Evolutionary conservation across 148 eudicot species (phyloP).

Genomic region (Chenopodium formosanum): DNA sequence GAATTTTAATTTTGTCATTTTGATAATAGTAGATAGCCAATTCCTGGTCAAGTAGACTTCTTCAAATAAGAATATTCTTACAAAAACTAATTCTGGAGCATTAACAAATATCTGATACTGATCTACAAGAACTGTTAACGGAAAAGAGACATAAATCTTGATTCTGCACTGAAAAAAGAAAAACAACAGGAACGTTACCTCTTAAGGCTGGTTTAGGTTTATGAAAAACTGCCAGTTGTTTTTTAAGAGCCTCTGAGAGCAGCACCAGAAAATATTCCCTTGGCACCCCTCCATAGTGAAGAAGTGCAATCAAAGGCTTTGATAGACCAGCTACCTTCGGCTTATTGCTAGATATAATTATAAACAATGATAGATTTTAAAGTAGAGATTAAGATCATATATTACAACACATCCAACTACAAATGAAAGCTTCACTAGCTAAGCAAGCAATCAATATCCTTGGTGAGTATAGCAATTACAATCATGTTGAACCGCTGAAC

Average conservation of each 20-base stretch:
- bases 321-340: constrained; percentile 58
- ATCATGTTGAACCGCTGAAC: too few relatives aligned
- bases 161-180: neutral
- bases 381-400: neutral
- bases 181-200: constrained; percentile 40
- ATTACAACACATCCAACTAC: neutral
- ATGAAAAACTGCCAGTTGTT: constrained; percentile 36
- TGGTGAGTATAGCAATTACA: too few relatives aligned
- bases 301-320: constrained; percentile 70
- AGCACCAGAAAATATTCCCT: constrained; percentile 44
- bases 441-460: too few relatives aligned
- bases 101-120: neutral
- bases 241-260: constrained; percentile 45
- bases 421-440: neutral
- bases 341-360: constrained; percentile 42
- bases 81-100: neutral
- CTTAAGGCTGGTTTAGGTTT: constrained; percentile 50
- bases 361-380: neutral
- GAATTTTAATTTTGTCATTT: too few relatives aligned
- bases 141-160: neutral
- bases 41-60: too few relatives aligned
- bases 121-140: too few relatives aligned
- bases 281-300: constrained; percentile 82
- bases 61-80: too few relatives aligned
- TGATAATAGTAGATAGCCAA: too few relatives aligned